Evolutionary conservation across 2,329 filamentous ascomycete genomes (phyloP).

Genomic region (Torrubiella hemipterigena): DNA sequence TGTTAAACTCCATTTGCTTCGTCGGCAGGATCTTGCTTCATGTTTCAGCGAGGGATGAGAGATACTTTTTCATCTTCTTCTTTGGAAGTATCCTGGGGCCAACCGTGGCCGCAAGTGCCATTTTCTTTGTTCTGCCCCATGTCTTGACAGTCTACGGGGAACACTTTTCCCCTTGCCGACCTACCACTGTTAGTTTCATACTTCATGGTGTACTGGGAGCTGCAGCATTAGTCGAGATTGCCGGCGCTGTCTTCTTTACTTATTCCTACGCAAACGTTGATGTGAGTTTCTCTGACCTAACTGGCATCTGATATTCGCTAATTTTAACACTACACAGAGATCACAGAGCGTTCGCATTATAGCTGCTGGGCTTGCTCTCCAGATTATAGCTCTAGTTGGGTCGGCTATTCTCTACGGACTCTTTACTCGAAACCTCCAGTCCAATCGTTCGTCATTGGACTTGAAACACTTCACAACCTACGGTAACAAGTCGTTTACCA

Average conservation of each 20-base stretch:
- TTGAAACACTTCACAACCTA: slow-evolving; percentile 26
- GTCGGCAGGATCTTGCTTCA: slow-evolving; percentile 31
- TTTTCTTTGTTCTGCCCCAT: slow-evolving; percentile 33
- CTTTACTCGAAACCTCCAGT: slow-evolving; percentile 26
- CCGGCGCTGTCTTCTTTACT: slow-evolving; percentile 27
- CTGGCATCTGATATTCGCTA: background rate
- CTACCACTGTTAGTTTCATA: slow-evolving; percentile 19
- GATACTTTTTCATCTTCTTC: slow-evolving; percentile 30
- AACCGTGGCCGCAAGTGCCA: slow-evolving; percentile 28
- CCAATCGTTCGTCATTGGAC: slow-evolving; percentile 24
- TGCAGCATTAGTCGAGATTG: slow-evolving; percentile 22
- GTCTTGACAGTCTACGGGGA: slow-evolving; percentile 34
- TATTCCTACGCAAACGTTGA: slow-evolving; percentile 18
- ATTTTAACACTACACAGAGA: slow-evolving; percentile 14
- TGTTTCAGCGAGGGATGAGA: slow-evolving; percentile 16
- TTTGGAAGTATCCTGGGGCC: slow-evolving; percentile 35
- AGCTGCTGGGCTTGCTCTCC: slow-evolving; percentile 32
- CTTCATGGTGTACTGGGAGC: slow-evolving; percentile 22
- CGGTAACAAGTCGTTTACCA: slow-evolving; percentile 26
- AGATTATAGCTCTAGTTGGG: slow-evolving; percentile 25
- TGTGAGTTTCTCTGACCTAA: slow-evolving; percentile 17
- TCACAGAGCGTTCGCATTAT: slow-evolving; percentile 23
- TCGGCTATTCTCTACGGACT: slow-evolving; percentile 26
- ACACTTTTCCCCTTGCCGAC: slow-evolving; percentile 22
- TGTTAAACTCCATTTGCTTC: slow-evolving; percentile 33